These are phyloP conservation scores for Calocybe gambosa DNA, from an alignment of 1,284 basidiomycete genomes.

Conservation along the genomic window DNA sequence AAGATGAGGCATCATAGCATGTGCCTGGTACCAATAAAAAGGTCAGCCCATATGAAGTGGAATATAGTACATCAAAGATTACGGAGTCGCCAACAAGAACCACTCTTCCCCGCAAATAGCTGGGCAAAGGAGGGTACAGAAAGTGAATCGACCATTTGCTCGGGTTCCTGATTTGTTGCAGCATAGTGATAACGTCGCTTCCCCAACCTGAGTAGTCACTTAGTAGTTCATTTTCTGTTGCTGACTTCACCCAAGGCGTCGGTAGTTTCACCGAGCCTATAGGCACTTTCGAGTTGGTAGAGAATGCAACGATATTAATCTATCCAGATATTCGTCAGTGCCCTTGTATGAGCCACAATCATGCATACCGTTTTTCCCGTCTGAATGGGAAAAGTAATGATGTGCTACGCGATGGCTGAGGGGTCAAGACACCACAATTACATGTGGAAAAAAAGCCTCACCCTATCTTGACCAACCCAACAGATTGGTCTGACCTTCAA, in stretches of 20 bases:
- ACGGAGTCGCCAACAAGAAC: constrained; percentile 58
- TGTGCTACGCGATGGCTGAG: constrained; percentile 34
- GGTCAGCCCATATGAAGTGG: background rate
- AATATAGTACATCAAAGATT: constrained; percentile 14
- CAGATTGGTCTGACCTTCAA: constrained; percentile 30
- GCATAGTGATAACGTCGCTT: constrained; percentile 36
- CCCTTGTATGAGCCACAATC: background rate
- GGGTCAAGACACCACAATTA: background rate
- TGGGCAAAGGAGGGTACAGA: constrained; percentile 41
- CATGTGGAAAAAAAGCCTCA: constrained; percentile 15
- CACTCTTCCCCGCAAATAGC: constrained; percentile 40
- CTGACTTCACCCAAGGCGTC: constrained; percentile 42
- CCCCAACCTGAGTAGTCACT: constrained; percentile 45
- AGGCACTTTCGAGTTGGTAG: constrained; percentile 32
- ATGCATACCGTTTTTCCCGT: constrained; percentile 32
- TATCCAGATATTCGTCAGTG: constrained; percentile 13
- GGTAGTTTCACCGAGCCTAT: constrained; percentile 32
- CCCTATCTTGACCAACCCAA: constrained; percentile 39
- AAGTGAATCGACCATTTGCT: constrained; percentile 59
- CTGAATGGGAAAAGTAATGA: constrained; percentile 52
- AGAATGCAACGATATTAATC: constrained; percentile 53
- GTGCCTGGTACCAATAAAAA: constrained; percentile 32
- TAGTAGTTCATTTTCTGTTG: constrained; percentile 38
- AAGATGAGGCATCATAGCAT: constrained; percentile 57
- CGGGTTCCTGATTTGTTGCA: constrained; percentile 41